phyloP scores from a whole-genome alignment of 257 asterid genomes.

The Solanum virginianum region DNA sequence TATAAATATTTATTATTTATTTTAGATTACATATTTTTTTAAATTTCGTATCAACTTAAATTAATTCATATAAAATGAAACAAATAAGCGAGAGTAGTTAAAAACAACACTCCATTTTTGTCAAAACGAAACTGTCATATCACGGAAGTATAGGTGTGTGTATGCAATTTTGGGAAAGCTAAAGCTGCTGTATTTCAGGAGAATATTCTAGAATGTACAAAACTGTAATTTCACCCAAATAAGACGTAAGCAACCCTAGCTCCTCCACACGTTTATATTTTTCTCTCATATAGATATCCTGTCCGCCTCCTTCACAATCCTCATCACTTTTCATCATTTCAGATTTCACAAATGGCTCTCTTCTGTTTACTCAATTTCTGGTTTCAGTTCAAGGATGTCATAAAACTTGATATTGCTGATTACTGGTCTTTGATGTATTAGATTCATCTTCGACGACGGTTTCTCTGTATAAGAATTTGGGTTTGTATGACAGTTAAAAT shows the following conservation, averaged over 20 bases:
- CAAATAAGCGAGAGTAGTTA: too few relatives aligned
- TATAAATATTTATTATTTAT: too few relatives aligned
- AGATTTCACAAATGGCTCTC: neutral
- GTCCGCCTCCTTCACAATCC: neutral
- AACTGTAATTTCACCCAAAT: neutral
- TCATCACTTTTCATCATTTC: too few relatives aligned
- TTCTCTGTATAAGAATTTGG: neutral
- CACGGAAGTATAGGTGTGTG: neutral
- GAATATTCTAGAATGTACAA: neutral
- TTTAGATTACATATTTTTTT: too few relatives aligned
- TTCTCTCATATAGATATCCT: neutral
- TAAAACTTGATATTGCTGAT: neutral
- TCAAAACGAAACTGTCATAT: neutral
- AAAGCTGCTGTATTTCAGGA: neutral
- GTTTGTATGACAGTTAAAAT: neutral
- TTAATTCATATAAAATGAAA: too few relatives aligned
- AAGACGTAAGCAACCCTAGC: neutral
- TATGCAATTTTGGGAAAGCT: neutral
- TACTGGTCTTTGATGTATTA: neutral
- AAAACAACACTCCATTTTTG: neutral
- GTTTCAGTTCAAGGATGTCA: neutral
- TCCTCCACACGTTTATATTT: neutral
- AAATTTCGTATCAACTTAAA: too few relatives aligned
- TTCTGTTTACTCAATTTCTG: neutral
- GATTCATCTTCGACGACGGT: neutral